Evolutionary conservation across 805 yeast species (phyloP), one percentile per base, ranked within the genome.

Genomic region (Pichia sporocuriosa): DNA sequence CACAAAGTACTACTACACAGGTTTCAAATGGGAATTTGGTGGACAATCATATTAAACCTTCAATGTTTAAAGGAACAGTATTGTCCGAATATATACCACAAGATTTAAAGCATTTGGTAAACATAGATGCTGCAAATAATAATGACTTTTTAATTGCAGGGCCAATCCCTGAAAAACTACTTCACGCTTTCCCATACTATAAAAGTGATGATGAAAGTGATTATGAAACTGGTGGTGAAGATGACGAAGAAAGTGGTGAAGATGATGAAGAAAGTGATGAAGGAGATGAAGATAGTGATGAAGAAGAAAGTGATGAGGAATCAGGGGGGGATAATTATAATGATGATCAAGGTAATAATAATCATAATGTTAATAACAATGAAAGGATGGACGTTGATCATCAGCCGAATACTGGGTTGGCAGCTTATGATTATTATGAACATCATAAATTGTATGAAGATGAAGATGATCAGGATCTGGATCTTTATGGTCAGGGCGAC

Each of bases 91-190:
- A 51, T 36, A 42, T 57, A 22, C 63, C 64, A 3, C 36, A 49
- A n/a, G 65, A 59, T 32, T 47, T 50, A 15, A 46, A 40, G 30
- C 49, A 46, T n/a, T 31, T 46, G 15, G 44, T 47, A 16, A 37
- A 39, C 4, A 46, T 47, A n/a, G 45, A 42, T 16, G 12, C 42
- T 15, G 41, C 28, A n/a, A 51, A 45, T 34, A 44, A 43, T 24
- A 51, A 50, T 27, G 65, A 63, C 35, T 59, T 59, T 39, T 34
- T 60, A 12, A 56, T 63, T 15, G 48, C 53, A 7, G 68, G 67
- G 0, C 66, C 66, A 1, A 55, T 65, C 11, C 66, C 68, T 2
- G 65, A 60, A 17, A 54, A 43, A 10, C 38, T 63, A 21, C 42
- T 56, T 27, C 54, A 55, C 16, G 50, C 55, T 37, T 45, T 62